Conservation (phyloP, 805 yeast genomes). For the Candida sonorensis region DNA sequence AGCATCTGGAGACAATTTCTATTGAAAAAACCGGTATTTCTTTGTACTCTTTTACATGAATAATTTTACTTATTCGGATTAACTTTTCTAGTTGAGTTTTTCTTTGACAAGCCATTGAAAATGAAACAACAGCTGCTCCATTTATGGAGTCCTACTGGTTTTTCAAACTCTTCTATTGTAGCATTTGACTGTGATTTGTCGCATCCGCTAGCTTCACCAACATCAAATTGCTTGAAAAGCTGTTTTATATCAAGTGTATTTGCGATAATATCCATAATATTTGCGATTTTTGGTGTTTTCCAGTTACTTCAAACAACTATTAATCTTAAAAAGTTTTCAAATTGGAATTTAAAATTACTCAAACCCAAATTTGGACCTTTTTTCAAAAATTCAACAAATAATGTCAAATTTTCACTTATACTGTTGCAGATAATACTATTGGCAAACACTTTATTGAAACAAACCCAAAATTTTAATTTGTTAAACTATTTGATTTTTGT, state of each 20-base stretch:
- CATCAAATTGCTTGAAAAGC: conserved; percentile 22
- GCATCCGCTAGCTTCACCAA: conserved; percentile 18
- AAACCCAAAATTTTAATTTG: no score
- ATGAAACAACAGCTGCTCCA: no score
- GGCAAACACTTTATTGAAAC: conserved; percentile 4
- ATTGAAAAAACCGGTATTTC: no score
- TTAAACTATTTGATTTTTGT: conserved; percentile 10
- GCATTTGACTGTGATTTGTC: conserved; percentile 10
- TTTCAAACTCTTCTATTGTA: no score
- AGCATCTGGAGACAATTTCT: no score
- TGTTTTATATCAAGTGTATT: conserved; percentile 23
- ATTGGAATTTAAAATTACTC: no score
- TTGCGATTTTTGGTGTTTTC: conserved; percentile 13
- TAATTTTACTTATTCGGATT: no score
- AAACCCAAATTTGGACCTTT: no score
- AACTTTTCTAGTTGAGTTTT: no score
- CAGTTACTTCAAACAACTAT: conserved; percentile 12
- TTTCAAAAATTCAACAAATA: conserved; percentile 5
- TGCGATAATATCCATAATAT: conserved; percentile 4
- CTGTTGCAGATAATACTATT: conserved; percentile 7
- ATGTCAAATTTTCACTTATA: conserved; percentile 9
- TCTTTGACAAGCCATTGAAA: not conserved
- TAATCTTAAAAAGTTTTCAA: not conserved
- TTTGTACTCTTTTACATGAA: no score
- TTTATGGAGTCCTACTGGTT: not conserved